Evolutionary conservation across 257 asterid species (phyloP).

Genomic region (Penstemon barbatus): DNA sequence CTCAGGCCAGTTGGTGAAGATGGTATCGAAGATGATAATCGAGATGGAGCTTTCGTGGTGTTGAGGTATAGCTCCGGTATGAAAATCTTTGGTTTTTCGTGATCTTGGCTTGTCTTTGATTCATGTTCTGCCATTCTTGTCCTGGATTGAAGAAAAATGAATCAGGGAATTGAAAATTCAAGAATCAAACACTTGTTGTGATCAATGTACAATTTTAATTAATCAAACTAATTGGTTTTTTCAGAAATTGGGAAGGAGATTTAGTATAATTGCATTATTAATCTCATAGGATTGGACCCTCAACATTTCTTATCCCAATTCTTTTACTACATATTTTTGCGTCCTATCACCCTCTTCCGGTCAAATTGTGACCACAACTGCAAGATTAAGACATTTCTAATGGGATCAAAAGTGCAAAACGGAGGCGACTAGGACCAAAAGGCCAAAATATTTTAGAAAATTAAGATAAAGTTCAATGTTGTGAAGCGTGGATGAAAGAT

Average conservation of each 20-base stretch:
- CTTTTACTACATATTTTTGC: too few relatives aligned
- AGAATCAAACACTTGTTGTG: neutral
- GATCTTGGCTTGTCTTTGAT: slow-evolving; percentile 30
- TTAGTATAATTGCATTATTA: neutral
- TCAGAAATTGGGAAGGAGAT: neutral
- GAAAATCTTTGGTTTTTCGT: slow-evolving; percentile 35
- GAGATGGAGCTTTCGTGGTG: slow-evolving; percentile 27
- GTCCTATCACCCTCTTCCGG: too few relatives aligned
- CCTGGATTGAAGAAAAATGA: slow-evolving; percentile 28
- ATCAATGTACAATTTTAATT: neutral
- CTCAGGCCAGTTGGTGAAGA: slow-evolving; percentile 47
- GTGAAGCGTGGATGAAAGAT: too few relatives aligned
- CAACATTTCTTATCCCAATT: too few relatives aligned
- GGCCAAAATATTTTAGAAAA: too few relatives aligned
- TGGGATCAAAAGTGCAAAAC: too few relatives aligned
- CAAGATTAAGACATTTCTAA: too few relatives aligned
- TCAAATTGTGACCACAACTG: too few relatives aligned
- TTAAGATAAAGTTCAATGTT: too few relatives aligned
- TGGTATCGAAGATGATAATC: slow-evolving; percentile 41
- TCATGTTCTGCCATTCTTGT: slow-evolving; percentile 46
- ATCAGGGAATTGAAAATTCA: neutral
- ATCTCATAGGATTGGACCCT: neutral
- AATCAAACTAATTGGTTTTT: neutral
- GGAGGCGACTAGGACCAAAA: too few relatives aligned
- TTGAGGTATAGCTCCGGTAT: slow-evolving; percentile 32